A percentile compares a stretch with the other conserved stretches of the same genome.
phyloP scores from a whole-genome alignment of 176 grass and related monocot genomes.

The Thalia dealbata region DNA sequence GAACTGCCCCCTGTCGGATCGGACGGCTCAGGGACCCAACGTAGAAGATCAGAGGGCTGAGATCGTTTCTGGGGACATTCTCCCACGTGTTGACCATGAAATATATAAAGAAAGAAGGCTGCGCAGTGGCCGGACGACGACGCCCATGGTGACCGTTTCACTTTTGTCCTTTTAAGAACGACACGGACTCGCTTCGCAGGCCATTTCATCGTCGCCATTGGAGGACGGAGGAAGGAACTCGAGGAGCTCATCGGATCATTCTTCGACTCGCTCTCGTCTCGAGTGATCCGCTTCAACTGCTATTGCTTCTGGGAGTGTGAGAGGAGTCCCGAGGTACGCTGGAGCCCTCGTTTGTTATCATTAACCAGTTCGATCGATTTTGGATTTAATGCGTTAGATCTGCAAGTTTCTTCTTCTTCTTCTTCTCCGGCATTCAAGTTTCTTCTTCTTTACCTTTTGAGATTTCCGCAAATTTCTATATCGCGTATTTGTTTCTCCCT shows the following conservation, averaged over 20 bases:
- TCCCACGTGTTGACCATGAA: background rate
- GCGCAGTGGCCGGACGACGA: background rate
- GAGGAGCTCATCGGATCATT: background rate
- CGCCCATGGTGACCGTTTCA: background rate
- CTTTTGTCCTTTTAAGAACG: no score
- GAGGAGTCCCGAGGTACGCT: background rate
- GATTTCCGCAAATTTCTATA: background rate
- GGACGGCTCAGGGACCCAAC: no score
- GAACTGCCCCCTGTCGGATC: background rate
- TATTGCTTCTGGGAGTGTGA: background rate
- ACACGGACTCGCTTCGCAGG: background rate
- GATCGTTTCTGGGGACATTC: background rate
- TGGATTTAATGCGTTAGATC: background rate
- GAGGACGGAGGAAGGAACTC: background rate
- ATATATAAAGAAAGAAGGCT: background rate
- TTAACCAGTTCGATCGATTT: background rate
- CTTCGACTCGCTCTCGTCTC: background rate
- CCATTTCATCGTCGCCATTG: background rate
- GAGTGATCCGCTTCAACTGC: background rate
- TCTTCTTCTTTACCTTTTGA: background rate
- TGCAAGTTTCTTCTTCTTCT: background rate
- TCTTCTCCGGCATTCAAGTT: background rate
- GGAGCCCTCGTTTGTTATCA: background rate
- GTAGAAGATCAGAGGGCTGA: no score
- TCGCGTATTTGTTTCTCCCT: no score